Conservation (phyloP, 768 basidiomycete genomes). For the Suillus sp. region DNA sequence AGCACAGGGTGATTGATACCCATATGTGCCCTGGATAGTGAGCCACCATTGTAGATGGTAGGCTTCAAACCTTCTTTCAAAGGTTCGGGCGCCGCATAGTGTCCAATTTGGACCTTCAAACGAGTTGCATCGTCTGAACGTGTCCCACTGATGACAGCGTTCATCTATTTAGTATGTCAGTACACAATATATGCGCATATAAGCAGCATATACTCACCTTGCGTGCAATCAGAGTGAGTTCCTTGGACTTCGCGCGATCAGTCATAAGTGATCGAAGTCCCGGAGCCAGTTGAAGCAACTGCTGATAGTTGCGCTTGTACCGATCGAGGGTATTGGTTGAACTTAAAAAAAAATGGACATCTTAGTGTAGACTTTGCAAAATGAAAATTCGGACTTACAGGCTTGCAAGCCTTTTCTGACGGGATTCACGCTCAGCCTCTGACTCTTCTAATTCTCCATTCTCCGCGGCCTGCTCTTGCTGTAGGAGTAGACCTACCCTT, state of each 20-base stretch:
- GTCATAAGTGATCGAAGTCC: neutral
- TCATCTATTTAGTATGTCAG: neutral
- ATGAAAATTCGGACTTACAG: neutral
- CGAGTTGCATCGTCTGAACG: neutral
- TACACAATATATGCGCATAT: neutral
- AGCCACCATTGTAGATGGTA: neutral
- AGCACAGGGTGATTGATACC: conserved; percentile 14
- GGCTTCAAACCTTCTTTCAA: neutral
- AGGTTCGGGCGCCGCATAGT: conserved; percentile 7
- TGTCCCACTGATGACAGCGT: neutral
- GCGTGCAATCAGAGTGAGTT: neutral
- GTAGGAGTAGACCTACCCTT: neutral
- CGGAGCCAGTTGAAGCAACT: conserved; percentile 2
- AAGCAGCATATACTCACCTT: neutral
- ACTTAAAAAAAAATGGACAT: neutral
- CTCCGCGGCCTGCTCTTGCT: neutral
- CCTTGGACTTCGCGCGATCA: neutral
- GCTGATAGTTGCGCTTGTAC: conserved; percentile 2
- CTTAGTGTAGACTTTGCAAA: neutral
- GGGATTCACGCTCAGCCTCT: neutral
- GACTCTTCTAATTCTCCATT: neutral
- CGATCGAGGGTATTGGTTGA: neutral
- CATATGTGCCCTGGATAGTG: neutral
- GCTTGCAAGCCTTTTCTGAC: neutral
- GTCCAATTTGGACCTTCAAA: neutral